Percentiles rank a stretch among this genome's conserved stretches.
Evolutionary conservation across 176 grass and related monocot species (phyloP).

Genomic region (Saccharum spontaneum): DNA sequence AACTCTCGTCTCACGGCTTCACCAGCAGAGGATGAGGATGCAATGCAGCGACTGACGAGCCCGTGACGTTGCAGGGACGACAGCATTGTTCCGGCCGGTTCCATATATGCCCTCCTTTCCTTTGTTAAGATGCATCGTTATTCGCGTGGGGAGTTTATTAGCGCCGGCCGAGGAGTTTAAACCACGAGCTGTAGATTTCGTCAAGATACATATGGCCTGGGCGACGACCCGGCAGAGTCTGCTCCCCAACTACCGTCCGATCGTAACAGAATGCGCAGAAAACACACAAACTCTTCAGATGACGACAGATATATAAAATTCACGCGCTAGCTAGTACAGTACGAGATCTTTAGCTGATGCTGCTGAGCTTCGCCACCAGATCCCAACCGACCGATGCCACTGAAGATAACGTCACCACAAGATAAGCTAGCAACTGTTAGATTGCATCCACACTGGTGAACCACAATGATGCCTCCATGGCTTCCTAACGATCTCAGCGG

Average conservation of each 20-base stretch:
- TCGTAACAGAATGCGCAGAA: background rate
- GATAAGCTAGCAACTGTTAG: background rate
- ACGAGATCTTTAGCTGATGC: background rate
- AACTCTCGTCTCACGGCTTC: too few relatives aligned
- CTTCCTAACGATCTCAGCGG: background rate
- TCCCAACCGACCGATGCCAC: background rate
- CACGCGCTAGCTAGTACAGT: background rate
- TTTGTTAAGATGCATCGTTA: background rate
- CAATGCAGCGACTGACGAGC: background rate
- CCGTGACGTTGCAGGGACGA: background rate
- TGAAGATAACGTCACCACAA: background rate
- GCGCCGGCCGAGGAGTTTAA: background rate
- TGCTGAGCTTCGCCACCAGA: background rate
- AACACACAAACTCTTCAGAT: background rate
- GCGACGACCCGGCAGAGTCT: background rate
- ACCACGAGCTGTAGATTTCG: constrained; percentile 17
- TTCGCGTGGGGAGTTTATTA: background rate
- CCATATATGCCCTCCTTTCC: too few relatives aligned
- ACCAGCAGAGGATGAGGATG: too few relatives aligned
- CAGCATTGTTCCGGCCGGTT: too few relatives aligned
- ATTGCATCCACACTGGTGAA: constrained; percentile 7
- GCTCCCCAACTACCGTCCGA: constrained; percentile 15
- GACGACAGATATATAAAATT: background rate
- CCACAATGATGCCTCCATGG: background rate
- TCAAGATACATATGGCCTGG: background rate